These are phyloP conservation scores for Monilinia fructicola DNA, from an alignment of 2,329 filamentous ascomycete species.

Conservation along the genomic window DNA sequence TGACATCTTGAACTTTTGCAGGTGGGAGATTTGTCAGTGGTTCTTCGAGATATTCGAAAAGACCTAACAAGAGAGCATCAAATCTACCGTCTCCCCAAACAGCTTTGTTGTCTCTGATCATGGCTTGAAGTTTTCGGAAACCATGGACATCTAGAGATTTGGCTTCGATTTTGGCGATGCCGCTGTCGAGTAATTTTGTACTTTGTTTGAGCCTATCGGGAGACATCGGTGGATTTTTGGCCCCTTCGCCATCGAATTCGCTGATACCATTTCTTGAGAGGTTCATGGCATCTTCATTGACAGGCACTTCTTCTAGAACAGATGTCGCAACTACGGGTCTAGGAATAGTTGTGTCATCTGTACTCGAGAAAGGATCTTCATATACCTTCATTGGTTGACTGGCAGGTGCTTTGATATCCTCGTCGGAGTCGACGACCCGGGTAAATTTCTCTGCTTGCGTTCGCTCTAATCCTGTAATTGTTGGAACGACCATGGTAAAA, in stretches of 20 bases:
- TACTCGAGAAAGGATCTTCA: slow-evolving; percentile 57
- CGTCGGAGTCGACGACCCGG: slow-evolving; percentile 46
- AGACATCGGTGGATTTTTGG: slow-evolving; percentile 38
- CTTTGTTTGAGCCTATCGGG: slow-evolving; percentile 59
- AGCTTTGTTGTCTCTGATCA: slow-evolving; percentile 66
- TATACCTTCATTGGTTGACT: slow-evolving; percentile 51
- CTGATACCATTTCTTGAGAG: slow-evolving; percentile 30
- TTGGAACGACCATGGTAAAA: slow-evolving; percentile 54
- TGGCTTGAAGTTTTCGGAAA: slow-evolving; percentile 74
- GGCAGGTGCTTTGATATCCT: slow-evolving; percentile 34
- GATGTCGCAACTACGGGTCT: slow-evolving; percentile 48
- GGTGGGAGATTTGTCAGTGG: slow-evolving; percentile 54
- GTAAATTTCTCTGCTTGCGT: slow-evolving; percentile 35
- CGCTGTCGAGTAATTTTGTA: slow-evolving; percentile 67
- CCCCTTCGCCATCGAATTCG: slow-evolving; percentile 25
- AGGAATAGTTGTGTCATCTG: slow-evolving; percentile 49
- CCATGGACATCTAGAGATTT: slow-evolving; percentile 77
- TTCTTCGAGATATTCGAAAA: slow-evolving; percentile 71
- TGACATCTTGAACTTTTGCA: slow-evolving; percentile 69
- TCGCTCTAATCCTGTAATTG: slow-evolving; percentile 44
- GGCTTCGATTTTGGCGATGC: slow-evolving; percentile 69
- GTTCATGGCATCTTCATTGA: slow-evolving; percentile 52
- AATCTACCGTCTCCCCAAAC: slow-evolving; percentile 68
- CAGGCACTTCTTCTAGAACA: slow-evolving; percentile 59
- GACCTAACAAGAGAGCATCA: slow-evolving; percentile 62